Evolutionary conservation across 106 monocot species (phyloP).

Genomic region (Iris macrosiphon): DNA sequence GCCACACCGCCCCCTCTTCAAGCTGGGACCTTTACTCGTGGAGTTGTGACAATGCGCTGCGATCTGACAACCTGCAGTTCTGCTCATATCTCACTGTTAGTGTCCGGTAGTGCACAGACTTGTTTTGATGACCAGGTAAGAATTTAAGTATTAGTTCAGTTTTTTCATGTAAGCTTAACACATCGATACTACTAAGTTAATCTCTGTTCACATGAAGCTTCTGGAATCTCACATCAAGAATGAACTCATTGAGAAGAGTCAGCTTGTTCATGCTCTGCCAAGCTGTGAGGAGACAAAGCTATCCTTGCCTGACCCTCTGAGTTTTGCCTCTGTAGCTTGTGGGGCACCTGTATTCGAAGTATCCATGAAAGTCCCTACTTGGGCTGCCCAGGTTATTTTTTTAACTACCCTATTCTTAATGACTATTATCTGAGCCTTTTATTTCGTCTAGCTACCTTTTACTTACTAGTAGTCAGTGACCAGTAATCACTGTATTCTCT

Average conservation of each 20-base stretch:
- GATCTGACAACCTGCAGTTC: slow-evolving; percentile 61
- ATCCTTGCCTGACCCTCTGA: slow-evolving; percentile 30
- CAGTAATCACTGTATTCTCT: neutral
- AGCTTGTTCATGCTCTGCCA: slow-evolving; percentile 31
- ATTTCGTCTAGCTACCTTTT: neutral
- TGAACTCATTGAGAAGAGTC: slow-evolving; percentile 56
- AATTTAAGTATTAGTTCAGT: neutral
- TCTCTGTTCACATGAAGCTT: slow-evolving; percentile 27
- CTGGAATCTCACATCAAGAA: slow-evolving; percentile 63
- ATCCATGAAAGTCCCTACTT: slow-evolving; percentile 48
- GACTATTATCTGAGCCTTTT: neutral
- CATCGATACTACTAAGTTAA: neutral
- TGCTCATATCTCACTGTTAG: slow-evolving; percentile 61
- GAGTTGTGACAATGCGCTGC: slow-evolving; percentile 69
- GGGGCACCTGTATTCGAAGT: slow-evolving; percentile 66
- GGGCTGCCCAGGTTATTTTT: slow-evolving; percentile 60
- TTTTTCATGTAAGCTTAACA: neutral
- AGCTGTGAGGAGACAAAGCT: slow-evolving; percentile 22
- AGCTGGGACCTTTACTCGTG: slow-evolving; percentile 51
- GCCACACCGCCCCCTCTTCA: slow-evolving; percentile 59
- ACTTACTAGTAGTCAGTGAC: neutral
- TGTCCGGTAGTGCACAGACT: slow-evolving; percentile 62
- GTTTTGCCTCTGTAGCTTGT: slow-evolving; percentile 41
- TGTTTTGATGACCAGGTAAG: slow-evolving; percentile 70
- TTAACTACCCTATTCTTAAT: neutral